These are phyloP conservation scores for Bipolaris gigantea DNA, from an alignment of 2,329 filamentous ascomycete species.

Conservation along the genomic window DNA sequence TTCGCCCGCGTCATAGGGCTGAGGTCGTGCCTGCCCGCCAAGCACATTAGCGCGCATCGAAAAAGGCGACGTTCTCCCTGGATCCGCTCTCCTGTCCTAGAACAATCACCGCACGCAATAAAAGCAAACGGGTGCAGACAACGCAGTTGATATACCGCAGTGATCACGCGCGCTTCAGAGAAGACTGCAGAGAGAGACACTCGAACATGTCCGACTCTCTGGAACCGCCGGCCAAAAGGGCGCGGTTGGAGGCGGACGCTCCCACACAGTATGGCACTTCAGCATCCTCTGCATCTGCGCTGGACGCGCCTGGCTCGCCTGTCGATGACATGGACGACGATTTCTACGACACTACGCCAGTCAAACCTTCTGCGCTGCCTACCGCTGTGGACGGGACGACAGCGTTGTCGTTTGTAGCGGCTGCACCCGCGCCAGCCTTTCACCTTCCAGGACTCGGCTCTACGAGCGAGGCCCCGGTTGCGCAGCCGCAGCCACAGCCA, in stretches of 20 bases:
- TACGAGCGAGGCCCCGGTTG: conserved; percentile 26
- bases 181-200: conserved; percentile 28
- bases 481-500: conserved; percentile 20
- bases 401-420: conserved; percentile 24
- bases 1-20: conserved; percentile 22
- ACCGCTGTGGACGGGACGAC: conserved; percentile 19
- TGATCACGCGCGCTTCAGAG: conserved; percentile 29
- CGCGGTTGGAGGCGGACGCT: conserved; percentile 44
- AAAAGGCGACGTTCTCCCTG: conserved; percentile 32
- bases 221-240: conserved; percentile 48
- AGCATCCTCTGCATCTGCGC: conserved; percentile 29
- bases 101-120: conserved; percentile 28
- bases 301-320: conserved; percentile 44
- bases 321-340: conserved; percentile 47
- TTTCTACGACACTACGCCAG: conserved; percentile 42
- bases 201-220: conserved; percentile 40
- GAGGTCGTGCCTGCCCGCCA: conserved; percentile 23
- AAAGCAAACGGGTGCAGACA: conserved; percentile 33
- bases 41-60: conserved; percentile 27
- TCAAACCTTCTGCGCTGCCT: conserved; percentile 29
- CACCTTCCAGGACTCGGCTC: conserved; percentile 44
- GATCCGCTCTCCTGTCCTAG: conserved; percentile 17
- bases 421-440: conserved; percentile 31
- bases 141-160: conserved; percentile 32
- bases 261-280: conserved; percentile 36